Conservation (phyloP, 352 stramenopile genomes). For the Halophytophthora batemanensis region DNA sequence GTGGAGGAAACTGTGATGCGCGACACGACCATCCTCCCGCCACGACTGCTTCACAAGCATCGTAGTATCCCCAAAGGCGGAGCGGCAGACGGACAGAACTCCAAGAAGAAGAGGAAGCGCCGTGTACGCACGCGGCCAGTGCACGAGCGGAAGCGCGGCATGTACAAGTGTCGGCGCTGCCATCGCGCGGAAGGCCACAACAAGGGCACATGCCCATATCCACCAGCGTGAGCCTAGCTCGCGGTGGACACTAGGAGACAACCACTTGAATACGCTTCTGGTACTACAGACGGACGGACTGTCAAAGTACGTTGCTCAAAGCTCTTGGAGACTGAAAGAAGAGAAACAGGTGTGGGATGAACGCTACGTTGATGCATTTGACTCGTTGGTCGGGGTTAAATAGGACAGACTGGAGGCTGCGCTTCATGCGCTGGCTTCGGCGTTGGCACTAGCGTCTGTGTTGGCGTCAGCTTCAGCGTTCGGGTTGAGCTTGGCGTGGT, state of each 20-base stretch:
- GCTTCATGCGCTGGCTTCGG: neutral
- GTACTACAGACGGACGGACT: too few relatives aligned
- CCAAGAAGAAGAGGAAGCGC: constrained; percentile 27
- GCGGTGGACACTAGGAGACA: neutral
- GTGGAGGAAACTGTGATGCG: constrained; percentile 31
- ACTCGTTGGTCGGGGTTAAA: neutral
- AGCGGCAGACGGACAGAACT: neutral
- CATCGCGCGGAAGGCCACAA: constrained; percentile 50
- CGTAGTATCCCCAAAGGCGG: neutral
- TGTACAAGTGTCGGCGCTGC: constrained; percentile 56
- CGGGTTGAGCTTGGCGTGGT: constrained; percentile 25
- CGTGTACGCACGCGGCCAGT: constrained; percentile 26
- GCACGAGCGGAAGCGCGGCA: constrained; percentile 33
- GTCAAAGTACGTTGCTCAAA: too few relatives aligned
- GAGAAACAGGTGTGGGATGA: neutral
- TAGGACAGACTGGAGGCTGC: neutral
- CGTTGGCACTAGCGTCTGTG: neutral
- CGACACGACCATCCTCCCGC: constrained; percentile 29
- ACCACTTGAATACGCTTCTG: too few relatives aligned
- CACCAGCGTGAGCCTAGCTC: neutral
- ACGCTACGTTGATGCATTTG: neutral
- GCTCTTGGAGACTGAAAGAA: too few relatives aligned
- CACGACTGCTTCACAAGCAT: constrained; percentile 21
- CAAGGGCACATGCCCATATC: constrained; percentile 49
- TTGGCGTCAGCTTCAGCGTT: constrained; percentile 4